Percentiles rank a stretch among this genome's conserved stretches.
Conservation (phyloP, 176 grass and related monocot genomes). For the Avena eriantha region DNA sequence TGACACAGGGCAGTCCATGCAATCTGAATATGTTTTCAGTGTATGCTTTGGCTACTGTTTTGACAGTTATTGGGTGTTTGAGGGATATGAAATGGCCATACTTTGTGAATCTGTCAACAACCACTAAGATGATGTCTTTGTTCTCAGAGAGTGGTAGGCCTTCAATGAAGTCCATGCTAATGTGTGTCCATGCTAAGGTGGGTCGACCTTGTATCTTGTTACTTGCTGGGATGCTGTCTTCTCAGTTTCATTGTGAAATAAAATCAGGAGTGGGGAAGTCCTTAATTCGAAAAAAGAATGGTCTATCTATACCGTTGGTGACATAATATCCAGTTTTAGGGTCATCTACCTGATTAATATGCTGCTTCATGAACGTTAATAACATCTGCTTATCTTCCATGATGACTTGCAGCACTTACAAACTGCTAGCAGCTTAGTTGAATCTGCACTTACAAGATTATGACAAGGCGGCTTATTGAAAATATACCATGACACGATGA, state of each 20-base stretch:
- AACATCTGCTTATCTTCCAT: slow-evolving; percentile 11
- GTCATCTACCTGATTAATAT: slow-evolving; percentile 7
- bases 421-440: slow-evolving; percentile 40
- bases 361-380: slow-evolving; percentile 9
- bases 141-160: too few species aligned
- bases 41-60: too few species aligned
- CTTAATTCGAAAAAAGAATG: neutral
- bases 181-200: neutral
- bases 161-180: too few species aligned
- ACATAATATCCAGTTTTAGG: slow-evolving; percentile 34
- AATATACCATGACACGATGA: slow-evolving; percentile 93
- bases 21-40: too few species aligned
- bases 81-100: too few species aligned
- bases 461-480: slow-evolving; percentile 41
- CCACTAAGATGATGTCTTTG: too few species aligned
- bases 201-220: neutral
- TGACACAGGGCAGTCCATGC: too few species aligned
- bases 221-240: neutral
- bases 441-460: slow-evolving; percentile 40
- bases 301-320: neutral
- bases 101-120: too few species aligned
- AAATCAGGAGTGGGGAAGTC: neutral
- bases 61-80: too few species aligned
- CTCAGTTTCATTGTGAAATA: neutral
- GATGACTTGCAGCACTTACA: slow-evolving; percentile 29